Conservation (phyloP, 441 rosid species). For the Erodium texanum region DNA sequence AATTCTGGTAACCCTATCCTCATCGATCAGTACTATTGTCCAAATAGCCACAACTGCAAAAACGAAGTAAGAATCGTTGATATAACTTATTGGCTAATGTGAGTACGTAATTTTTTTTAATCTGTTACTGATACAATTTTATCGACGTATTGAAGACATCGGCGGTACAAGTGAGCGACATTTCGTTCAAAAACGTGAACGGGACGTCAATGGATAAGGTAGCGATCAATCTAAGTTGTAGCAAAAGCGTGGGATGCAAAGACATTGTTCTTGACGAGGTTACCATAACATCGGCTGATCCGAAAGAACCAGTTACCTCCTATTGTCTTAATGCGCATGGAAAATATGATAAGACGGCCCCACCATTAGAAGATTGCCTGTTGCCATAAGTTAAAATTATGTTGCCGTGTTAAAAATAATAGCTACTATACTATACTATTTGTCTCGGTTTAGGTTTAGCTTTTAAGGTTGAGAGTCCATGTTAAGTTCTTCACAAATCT, state of each 20-base stretch:
- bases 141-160: neutral
- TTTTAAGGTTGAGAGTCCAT: no score
- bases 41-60: neutral
- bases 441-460: no score
- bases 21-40: conserved; percentile 25
- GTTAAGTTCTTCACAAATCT: no score
- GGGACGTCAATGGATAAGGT: neutral
- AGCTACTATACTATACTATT: no score
- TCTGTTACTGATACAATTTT: neutral
- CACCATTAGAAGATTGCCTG: neutral
- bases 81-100: neutral
- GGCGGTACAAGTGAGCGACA: neutral
- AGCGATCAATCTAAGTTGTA: neutral
- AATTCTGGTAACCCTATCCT: conserved; percentile 21
- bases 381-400: neutral
- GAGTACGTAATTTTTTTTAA: neutral
- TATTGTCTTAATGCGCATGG: neutral
- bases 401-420: no score
- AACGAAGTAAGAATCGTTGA: neutral
- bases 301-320: neutral
- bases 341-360: neutral
- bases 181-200: neutral
- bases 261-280: neutral
- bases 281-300: neutral
- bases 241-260: neutral